A percentile compares a stretch with the other conserved stretches of the same genome.
These are phyloP conservation scores for Trichaptum fuscoviolaceum DNA, from an alignment of 768 basidiomycete species.

Conservation along the genomic window DNA sequence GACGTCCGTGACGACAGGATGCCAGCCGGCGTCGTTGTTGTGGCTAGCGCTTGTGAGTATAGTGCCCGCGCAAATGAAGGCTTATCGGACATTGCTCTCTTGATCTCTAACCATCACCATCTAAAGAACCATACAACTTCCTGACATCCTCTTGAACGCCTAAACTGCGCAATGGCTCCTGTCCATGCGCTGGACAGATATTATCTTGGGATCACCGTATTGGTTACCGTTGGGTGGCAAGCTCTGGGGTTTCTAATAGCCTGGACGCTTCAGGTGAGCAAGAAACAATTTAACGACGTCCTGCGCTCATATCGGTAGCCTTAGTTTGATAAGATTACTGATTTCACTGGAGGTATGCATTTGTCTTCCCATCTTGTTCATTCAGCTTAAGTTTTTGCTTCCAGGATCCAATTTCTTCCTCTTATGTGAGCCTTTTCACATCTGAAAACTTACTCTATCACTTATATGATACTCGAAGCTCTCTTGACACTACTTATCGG, in stretches of 20 bases:
- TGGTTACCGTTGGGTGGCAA: constrained; percentile 36
- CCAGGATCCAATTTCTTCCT: constrained; percentile 64
- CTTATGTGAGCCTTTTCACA: constrained; percentile 33
- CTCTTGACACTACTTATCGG: constrained; percentile 57
- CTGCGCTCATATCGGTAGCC: background rate
- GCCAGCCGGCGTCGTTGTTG: background rate
- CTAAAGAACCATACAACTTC: background rate
- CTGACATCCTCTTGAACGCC: background rate
- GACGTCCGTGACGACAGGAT: background rate
- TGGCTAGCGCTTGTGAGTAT: background rate
- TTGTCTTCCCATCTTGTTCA: constrained; percentile 5
- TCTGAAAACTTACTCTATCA: background rate
- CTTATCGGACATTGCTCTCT: background rate
- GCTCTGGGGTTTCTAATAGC: constrained; percentile 58
- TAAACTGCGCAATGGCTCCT: constrained; percentile 2
- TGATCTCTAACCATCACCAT: background rate
- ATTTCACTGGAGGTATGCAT: constrained; percentile 51
- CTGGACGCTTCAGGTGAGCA: constrained; percentile 47
- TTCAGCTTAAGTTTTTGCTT: background rate
- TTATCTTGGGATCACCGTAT: constrained; percentile 3
- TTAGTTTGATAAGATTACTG: constrained; percentile 70
- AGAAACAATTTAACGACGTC: background rate
- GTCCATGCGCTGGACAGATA: constrained; percentile 3
- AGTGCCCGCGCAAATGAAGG: no score
- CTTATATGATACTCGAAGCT: constrained; percentile 28